Conservation (phyloP, 2,329 filamentous ascomycete species). For the Sordariomycetes sp. region DNA sequence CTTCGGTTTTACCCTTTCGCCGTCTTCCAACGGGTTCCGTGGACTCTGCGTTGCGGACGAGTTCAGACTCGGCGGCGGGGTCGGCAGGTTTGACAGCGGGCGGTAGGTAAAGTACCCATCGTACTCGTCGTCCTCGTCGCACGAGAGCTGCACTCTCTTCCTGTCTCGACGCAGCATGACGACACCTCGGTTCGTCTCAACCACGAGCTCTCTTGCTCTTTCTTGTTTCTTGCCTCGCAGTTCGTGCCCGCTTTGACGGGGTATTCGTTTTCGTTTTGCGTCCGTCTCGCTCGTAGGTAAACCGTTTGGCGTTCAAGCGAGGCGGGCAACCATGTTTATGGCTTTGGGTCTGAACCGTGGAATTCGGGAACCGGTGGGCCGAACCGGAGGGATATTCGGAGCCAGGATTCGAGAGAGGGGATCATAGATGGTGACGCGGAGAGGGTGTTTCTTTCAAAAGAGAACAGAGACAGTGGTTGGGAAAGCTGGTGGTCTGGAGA, state of each 20-base stretch:
- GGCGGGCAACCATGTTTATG: conserved; percentile 2
- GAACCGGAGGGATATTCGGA: background rate
- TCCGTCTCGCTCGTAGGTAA: background rate
- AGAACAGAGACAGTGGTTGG: background rate
- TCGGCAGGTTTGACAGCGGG: conserved; percentile 57
- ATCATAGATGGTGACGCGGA: conserved; percentile 3
- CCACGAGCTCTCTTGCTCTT: background rate
- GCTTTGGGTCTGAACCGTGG: conserved; percentile 1
- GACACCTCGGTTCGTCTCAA: background rate
- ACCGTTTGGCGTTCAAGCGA: background rate
- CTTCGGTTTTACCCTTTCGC: conserved; percentile 27
- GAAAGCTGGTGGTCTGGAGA: background rate
- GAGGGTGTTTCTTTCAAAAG: background rate
- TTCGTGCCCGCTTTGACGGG: background rate
- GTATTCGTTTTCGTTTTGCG: background rate
- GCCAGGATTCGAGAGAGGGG: background rate
- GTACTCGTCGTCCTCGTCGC: conserved; percentile 28
- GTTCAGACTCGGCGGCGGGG: conserved; percentile 48
- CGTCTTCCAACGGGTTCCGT: conserved; percentile 21
- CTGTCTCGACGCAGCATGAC: conserved; percentile 1
- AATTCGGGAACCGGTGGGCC: conserved; percentile 2
- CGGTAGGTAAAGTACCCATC: conserved; percentile 54
- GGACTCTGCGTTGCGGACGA: conserved; percentile 21
- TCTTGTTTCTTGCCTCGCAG: background rate
- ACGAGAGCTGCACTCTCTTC: conserved; percentile 3